phyloP scores from a whole-genome alignment of 2,329 filamentous ascomycete species.

The Triangularia verruculosa region DNA sequence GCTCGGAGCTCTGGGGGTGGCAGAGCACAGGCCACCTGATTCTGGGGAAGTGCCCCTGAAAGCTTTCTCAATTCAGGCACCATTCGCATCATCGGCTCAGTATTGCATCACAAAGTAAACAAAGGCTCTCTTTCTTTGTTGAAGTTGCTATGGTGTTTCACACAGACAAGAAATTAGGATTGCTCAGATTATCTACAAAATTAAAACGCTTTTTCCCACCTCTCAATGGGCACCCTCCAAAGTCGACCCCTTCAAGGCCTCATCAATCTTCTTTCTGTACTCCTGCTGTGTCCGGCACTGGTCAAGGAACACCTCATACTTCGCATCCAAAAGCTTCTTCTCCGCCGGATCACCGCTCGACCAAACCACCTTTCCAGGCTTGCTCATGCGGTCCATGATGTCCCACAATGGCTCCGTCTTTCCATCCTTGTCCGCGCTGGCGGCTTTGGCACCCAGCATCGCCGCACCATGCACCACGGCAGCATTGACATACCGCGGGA shows the following conservation, averaged over 20 bases:
- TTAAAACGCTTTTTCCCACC: background rate
- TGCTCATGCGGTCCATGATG: slow-evolving; percentile 98
- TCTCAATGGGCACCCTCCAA: background rate
- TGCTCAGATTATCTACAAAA: background rate
- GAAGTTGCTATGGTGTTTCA: background rate
- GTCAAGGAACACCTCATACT: slow-evolving; percentile 95
- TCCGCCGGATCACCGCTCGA: slow-evolving; percentile 70
- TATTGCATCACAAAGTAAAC: background rate
- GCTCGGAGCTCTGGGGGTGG: too few relatives aligned
- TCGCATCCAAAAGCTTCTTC: slow-evolving; percentile 77
- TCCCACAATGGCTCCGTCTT: slow-evolving; percentile 86
- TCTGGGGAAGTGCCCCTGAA: background rate
- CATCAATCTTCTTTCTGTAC: slow-evolving; percentile 77
- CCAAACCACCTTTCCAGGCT: slow-evolving; percentile 79
- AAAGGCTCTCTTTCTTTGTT: background rate
- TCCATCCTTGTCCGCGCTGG: slow-evolving; percentile 72
- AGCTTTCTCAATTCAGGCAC: background rate
- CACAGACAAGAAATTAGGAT: background rate
- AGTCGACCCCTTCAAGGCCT: slow-evolving; percentile 41
- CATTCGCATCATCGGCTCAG: background rate
- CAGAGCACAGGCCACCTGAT: background rate
- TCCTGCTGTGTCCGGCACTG: slow-evolving; percentile 82
- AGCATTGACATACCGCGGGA: slow-evolving; percentile 89
- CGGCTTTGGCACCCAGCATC: slow-evolving; percentile 97
- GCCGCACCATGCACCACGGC: slow-evolving; percentile 97